phyloP scores from a whole-genome alignment of 2,329 filamentous ascomycete species.

The Pseudofabraea citricarpa region DNA sequence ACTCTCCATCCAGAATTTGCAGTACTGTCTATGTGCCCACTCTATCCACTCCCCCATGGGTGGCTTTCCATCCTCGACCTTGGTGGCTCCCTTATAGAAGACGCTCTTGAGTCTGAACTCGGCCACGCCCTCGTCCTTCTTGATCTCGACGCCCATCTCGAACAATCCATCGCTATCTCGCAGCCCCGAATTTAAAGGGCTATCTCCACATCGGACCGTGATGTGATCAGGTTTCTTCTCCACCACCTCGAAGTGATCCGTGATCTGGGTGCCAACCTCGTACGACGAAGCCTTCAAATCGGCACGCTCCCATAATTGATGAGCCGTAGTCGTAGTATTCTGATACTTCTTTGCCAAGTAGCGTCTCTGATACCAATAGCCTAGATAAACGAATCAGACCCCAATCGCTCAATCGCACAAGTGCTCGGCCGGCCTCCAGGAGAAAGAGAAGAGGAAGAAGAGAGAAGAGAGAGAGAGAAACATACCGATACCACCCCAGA shows the following conservation, averaged over 20 bases:
- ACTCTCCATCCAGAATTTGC: conserved; percentile 52
- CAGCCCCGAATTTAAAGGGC: conserved; percentile 50
- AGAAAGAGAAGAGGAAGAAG: too few relatives aligned
- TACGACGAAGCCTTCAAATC: conserved; percentile 54
- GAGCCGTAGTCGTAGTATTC: conserved; percentile 43
- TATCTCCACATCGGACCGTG: conserved; percentile 61
- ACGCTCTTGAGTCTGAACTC: conserved; percentile 61
- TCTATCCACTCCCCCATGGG: conserved; percentile 42
- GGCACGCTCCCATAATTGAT: conserved; percentile 56
- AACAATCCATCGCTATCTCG: conserved; percentile 62
- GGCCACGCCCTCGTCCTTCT: conserved; percentile 55
- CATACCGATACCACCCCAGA: conserved; percentile 42
- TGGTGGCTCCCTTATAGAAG: conserved; percentile 51
- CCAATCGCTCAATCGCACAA: too few relatives aligned
- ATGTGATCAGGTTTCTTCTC: conserved; percentile 57
- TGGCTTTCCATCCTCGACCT: conserved; percentile 25
- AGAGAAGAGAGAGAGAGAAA: conserved; percentile 11
- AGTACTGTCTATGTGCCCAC: conserved; percentile 50
- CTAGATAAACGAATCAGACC: too few relatives aligned
- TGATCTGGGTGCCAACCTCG: conserved; percentile 58
- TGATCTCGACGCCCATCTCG: conserved; percentile 56
- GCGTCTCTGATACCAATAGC: conserved; percentile 51
- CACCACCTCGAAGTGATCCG: conserved; percentile 69
- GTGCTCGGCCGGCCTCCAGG: too few relatives aligned
- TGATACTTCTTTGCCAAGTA: conserved; percentile 57